These are phyloP conservation scores for Puccinia hordei DNA, from an alignment of 1,284 basidiomycete species.

Conservation along the genomic window DNA sequence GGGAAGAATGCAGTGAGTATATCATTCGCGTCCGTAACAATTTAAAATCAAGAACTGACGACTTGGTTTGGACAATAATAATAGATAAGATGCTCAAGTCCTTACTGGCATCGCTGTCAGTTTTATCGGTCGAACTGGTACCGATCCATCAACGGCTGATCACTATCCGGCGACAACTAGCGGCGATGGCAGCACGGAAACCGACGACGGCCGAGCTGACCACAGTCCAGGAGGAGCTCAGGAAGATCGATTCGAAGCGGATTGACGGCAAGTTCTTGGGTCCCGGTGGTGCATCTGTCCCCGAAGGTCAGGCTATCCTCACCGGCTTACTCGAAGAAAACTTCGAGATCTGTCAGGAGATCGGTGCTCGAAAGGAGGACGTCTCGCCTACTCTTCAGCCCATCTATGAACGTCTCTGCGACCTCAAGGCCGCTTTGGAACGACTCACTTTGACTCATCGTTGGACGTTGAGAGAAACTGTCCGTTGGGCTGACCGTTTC, in stretches of 20 bases:
- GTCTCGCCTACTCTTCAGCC: conserved; percentile 85
- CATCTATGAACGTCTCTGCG: conserved; percentile 86
- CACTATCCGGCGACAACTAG: conserved; percentile 81
- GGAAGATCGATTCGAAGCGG: conserved; percentile 93
- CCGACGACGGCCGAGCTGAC: conserved; percentile 84
- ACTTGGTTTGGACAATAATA: background rate
- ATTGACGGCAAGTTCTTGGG: conserved; percentile 95
- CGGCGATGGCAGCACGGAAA: conserved; percentile 82
- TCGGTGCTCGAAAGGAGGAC: conserved; percentile 89
- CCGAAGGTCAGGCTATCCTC: conserved; percentile 73
- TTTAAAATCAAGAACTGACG: background rate
- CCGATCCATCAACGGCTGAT: conserved; percentile 89
- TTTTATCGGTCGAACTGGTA: conserved; percentile 80
- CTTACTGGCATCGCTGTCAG: conserved; percentile 78
- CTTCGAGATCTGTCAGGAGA: conserved; percentile 94
- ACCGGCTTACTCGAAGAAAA: conserved; percentile 88
- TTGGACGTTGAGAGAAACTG: conserved; percentile 96
- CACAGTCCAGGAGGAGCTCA: conserved; percentile 84
- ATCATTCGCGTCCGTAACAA: background rate
- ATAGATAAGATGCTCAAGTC: conserved; percentile 74
- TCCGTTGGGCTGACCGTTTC: conserved; percentile 54
- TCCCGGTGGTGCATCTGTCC: conserved; percentile 80
- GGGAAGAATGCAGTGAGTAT: conserved; percentile 44
- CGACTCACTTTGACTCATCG: conserved; percentile 88
- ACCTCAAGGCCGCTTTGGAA: conserved; percentile 83